Base-by-base conservation (phyloP, 257 asterid species). In the Petrea volubilis region DNA sequence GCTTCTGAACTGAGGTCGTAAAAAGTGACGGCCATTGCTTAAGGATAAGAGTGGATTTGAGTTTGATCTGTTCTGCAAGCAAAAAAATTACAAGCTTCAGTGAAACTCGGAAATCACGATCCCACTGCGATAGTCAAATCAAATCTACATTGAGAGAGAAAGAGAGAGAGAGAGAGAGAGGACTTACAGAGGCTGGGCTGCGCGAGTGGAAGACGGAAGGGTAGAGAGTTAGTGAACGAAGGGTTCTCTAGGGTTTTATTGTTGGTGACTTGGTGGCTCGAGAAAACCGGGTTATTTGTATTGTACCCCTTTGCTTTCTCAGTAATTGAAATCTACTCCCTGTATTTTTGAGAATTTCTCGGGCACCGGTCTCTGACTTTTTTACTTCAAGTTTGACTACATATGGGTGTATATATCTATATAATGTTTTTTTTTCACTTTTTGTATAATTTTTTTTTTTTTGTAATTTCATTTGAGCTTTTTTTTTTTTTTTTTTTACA, bases 11-110 rank as follows among this genome's bases (percentile, higher is more conserved):
- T 68, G 46, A 89, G 84, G 67, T 85, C 82, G 84, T 36, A 11
- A 55, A 86, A 86, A 60, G 87, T 46, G 60, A 83, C 89, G 7
- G 87, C 98, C 96, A 94, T 94, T 77, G 82, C 81, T 72, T 29
- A 44, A 40, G 8, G 21, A 46, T n/a, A 46, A 38, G n/a, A n/a
- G 27, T 31, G 62, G 57, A 41, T 44, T 43, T 41, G 70, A 67
- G 41, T 38, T 29, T 36, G 63, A 71, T 56, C 58, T 67, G 4
- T 41, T 52, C 40, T 20, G 31, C 2, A 17, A 21, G 40, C 43
- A 18, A 24, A 23, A 56, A 38, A 6, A 55, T 10, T 23, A 60
- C 11, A 44, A 67, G 34, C 12, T 15, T 18, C 38, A 64, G 15
- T 14, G 11, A 55, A 55, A 55, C 50, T 21, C 20, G 49, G 15